Conservation (phyloP, 768 basidiomycete genomes). For the Tulasnella sp. region DNA sequence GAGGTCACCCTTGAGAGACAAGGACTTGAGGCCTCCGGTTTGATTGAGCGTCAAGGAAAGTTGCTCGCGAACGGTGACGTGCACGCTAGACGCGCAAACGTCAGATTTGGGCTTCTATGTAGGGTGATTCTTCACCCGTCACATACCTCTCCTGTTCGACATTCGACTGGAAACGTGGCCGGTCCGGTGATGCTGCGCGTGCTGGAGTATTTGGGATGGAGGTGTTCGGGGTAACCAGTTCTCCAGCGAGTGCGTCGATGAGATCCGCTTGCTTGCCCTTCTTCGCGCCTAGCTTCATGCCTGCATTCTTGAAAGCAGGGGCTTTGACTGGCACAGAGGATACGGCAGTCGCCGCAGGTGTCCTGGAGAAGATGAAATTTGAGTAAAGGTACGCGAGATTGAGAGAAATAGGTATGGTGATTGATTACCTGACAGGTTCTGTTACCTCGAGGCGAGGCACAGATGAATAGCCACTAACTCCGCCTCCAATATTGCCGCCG, state of each 20-base stretch:
- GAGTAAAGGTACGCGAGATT: conserved; percentile 33
- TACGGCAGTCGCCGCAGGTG: conserved; percentile 39
- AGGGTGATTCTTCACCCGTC: conserved; percentile 7
- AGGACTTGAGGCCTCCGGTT: conserved; percentile 80
- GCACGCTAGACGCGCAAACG: conserved; percentile 47
- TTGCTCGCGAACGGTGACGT: conserved; percentile 74
- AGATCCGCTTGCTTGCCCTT: conserved; percentile 84
- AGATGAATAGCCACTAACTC: conserved; percentile 25
- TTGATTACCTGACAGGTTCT: neutral
- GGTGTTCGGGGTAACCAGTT: conserved; percentile 46
- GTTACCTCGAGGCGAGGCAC: conserved; percentile 15
- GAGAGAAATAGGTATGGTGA: conserved; percentile 20
- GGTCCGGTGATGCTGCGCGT: conserved; percentile 12
- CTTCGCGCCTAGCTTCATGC: conserved; percentile 98
- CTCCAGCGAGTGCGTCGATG: conserved; percentile 76
- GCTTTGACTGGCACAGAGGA: conserved; percentile 43
- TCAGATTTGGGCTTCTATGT: neutral
- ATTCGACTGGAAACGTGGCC: conserved; percentile 55
- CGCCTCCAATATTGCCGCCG: conserved; percentile 22
- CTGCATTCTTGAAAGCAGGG: conserved; percentile 83
- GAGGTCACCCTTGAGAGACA: conserved; percentile 81
- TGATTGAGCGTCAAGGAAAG: conserved; percentile 71
- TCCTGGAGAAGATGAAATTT: neutral
- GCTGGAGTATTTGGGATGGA: conserved; percentile 15
- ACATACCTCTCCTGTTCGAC: conserved; percentile 67